Base-by-base conservation (phyloP, 2,329 filamentous ascomycete genomes). In the Ophiosphaerella korrae region DNA sequence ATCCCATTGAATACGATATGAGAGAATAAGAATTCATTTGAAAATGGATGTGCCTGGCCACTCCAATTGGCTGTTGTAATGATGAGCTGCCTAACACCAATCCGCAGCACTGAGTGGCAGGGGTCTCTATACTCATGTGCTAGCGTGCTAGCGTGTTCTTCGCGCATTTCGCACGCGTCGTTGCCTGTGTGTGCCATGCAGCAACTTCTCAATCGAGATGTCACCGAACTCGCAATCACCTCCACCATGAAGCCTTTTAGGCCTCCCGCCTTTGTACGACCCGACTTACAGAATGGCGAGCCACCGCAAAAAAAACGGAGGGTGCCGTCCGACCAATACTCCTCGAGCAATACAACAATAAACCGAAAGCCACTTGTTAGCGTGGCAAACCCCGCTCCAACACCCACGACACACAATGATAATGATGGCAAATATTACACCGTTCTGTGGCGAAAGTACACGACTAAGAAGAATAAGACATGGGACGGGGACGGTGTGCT, bases 401-500 rank as follows among this genome's bases (percentile, higher is more conserved):
- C 62, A 7, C 54, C 58, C 14, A 52, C 58, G 8, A 42, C 58
- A 1, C 55, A 55, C 35, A 47, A 50, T n/a, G 63, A 62, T 9
- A 47, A 57, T 5, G 66, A 75, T 35, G 72, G 62, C 34, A 65
- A 61, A 40, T 79, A 77, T 53, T 80, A 77, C 47, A 74, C 67
- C 0, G 78, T 80, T 0, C 53, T 80, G 13, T 80, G 78, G 87
- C 83, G 88, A 16, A 89, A 88, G 69, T 83, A 81, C 44, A 88
- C 86, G 0, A 82, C 77, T 5, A 90, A 89, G 70, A 90, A 90
- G 73, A 84, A 90, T 71, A 90, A 90, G 68, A 90, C 86, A 5
- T 90, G 88, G 87, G 87, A 90, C 63, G 87, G 87, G 2, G 88
- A 90, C 71, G 88, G 86, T 1, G 78, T 89, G 2, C 76, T 90